Conservation (phyloP, 2,329 filamentous ascomycete genomes). For the Botrytis aclada region DNA sequence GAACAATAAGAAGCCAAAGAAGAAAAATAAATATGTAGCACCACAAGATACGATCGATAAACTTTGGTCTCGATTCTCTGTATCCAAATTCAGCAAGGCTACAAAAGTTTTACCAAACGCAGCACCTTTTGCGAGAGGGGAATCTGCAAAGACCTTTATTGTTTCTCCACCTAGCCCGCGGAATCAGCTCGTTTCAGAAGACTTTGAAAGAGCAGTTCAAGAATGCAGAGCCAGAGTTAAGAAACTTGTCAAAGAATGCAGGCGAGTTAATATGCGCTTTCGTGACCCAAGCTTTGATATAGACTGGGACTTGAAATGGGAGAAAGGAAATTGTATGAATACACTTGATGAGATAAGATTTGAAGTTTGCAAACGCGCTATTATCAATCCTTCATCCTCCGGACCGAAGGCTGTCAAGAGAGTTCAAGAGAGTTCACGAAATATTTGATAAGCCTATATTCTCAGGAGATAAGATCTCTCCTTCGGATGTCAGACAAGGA, state of each 20-base stretch:
- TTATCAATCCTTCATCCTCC: slow-evolving; percentile 47
- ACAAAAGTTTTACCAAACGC: slow-evolving; percentile 64
- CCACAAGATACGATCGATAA: slow-evolving; percentile 66
- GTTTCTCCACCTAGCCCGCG: slow-evolving; percentile 44
- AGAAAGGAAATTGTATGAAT: slow-evolving; percentile 38
- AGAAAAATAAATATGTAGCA: slow-evolving; percentile 54
- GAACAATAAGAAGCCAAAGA: slow-evolving; percentile 39
- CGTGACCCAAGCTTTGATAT: slow-evolving; percentile 75
- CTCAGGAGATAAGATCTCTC: slow-evolving; percentile 72
- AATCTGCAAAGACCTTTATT: slow-evolving; percentile 18
- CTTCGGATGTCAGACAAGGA: slow-evolving; percentile 78
- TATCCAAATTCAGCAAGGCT: slow-evolving; percentile 62
- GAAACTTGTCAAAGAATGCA: slow-evolving; percentile 63
- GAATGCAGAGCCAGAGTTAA: slow-evolving; percentile 64
- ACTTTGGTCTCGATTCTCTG: slow-evolving; percentile 62
- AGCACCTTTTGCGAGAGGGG: slow-evolving; percentile 36
- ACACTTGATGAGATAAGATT: slow-evolving; percentile 43
- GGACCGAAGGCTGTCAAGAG: slow-evolving; percentile 75
- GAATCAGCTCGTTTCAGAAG: slow-evolving; percentile 58
- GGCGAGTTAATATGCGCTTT: slow-evolving; percentile 78
- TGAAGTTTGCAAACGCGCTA: slow-evolving; percentile 46
- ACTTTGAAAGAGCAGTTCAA: slow-evolving; percentile 67
- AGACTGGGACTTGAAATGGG: slow-evolving; percentile 53
- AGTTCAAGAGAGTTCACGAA: slow-evolving; percentile 72
- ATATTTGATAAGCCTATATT: slow-evolving; percentile 77